A percentile compares a stretch with the other conserved stretches of the same genome.
Evolutionary conservation across 2,329 filamentous ascomycete species (phyloP).

Genomic region (Aspergillus eucalypticola): DNA sequence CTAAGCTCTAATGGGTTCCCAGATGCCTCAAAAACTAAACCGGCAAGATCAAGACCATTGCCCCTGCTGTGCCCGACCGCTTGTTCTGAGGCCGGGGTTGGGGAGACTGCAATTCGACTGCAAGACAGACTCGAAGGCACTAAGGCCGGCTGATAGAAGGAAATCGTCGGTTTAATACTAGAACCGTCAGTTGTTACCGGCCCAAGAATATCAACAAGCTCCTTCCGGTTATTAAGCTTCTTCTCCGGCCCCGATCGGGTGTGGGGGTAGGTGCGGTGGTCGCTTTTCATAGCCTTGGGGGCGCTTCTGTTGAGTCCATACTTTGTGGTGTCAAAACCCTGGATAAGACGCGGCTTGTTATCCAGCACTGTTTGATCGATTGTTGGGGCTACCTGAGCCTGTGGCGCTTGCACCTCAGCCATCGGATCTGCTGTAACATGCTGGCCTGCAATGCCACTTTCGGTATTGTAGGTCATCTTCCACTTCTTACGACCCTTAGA

Average conservation of each 20-base stretch:
- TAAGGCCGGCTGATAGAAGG: conserved; percentile 22
- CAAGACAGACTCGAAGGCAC: conserved; percentile 13
- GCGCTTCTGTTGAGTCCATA: conserved; percentile 15
- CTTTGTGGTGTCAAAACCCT: conserved; percentile 20
- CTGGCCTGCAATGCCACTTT: not conserved
- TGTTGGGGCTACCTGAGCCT: not conserved
- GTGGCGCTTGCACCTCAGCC: not conserved
- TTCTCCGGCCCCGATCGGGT: not conserved
- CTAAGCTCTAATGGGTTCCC: not conserved
- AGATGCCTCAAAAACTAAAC: conserved; percentile 7
- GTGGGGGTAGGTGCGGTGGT: not conserved
- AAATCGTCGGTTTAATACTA: conserved; percentile 8
- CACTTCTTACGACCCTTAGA: conserved; percentile 18
- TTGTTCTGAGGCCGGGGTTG: not conserved
- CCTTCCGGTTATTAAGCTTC: not conserved
- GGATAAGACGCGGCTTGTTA: conserved; percentile 3
- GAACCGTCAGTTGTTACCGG: not conserved
- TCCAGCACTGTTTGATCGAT: not conserved
- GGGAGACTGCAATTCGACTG: not conserved
- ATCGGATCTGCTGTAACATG: not conserved
- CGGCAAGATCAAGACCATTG: conserved; percentile 9
- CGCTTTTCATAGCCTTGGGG: not conserved
- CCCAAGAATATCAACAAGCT: conserved; percentile 18
- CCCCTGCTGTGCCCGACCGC: not conserved
- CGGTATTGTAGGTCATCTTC: conserved; percentile 19